These are phyloP conservation scores for Cicer arietinum DNA, from an alignment of 306 rosid genomes.

Conservation along the genomic window DNA sequence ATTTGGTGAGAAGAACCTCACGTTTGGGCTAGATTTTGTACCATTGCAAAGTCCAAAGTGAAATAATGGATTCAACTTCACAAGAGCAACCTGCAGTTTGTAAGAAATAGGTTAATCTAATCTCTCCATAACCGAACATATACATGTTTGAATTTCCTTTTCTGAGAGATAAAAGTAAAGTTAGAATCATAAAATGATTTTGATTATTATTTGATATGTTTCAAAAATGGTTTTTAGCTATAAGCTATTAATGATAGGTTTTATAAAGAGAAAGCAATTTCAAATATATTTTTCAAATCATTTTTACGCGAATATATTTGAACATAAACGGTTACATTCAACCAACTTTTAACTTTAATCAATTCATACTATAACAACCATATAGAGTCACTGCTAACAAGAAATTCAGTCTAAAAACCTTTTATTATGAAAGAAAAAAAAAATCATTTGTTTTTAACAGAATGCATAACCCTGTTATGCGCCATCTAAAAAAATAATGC, in stretches of 20 bases:
- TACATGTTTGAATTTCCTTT: background rate
- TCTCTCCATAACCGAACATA: slow-evolving; percentile 12
- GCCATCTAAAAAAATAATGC: background rate
- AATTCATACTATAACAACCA: too few species aligned
- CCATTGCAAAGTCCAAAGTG: slow-evolving; percentile 94
- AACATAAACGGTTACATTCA: background rate
- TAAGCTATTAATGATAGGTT: too few species aligned
- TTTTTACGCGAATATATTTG: too few species aligned
- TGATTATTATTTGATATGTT: background rate
- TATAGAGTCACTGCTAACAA: too few species aligned
- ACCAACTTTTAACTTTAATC: background rate
- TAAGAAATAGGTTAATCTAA: slow-evolving; percentile 37
- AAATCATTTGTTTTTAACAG: background rate
- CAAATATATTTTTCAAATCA: too few species aligned
- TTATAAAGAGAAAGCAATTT: too few species aligned
- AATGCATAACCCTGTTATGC: background rate
- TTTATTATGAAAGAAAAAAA: background rate
- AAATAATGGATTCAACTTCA: slow-evolving; percentile 74
- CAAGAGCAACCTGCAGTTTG: slow-evolving; percentile 64
- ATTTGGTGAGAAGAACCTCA: slow-evolving; percentile 72
- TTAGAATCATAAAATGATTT: background rate
- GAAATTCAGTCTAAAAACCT: background rate
- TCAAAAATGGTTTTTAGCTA: background rate
- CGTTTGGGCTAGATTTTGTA: slow-evolving; percentile 82
- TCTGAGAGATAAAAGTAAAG: background rate